Conservation (phyloP, 768 basidiomycete species). For the Tricholoma hemisulphureum region DNA sequence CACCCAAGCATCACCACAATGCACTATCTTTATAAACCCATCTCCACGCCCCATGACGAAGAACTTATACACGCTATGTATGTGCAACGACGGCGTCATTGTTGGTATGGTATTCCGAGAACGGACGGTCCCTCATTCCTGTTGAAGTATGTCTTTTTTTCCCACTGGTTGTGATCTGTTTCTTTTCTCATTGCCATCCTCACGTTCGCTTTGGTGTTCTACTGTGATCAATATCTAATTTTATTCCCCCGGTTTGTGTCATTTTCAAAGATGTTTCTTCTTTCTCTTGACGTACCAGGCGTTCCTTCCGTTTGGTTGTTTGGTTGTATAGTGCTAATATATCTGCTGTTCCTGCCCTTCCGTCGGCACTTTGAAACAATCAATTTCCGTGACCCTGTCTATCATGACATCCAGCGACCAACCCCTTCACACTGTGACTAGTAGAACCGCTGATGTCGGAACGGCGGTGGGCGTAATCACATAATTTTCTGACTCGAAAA, state of each 20-base stretch:
- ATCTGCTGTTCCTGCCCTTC: too few relatives aligned
- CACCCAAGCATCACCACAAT: slow-evolving; percentile 17
- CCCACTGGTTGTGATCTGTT: neutral
- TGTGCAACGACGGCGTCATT: slow-evolving; percentile 8
- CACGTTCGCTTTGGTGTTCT: neutral
- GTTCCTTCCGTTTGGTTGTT: neutral
- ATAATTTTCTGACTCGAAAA: too few relatives aligned
- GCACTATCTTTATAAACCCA: slow-evolving; percentile 16
- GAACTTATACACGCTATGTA: slow-evolving; percentile 21
- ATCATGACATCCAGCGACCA: too few relatives aligned
- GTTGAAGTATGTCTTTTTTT: slow-evolving; percentile 9
- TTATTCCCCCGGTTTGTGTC: neutral
- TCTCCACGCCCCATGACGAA: slow-evolving; percentile 16
- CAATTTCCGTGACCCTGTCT: too few relatives aligned
- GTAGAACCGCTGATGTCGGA: too few relatives aligned
- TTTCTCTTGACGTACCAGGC: neutral
- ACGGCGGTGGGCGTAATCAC: too few relatives aligned
- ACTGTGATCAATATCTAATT: neutral
- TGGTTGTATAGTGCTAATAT: neutral
- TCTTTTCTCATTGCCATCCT: neutral
- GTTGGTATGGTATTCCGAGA: slow-evolving; percentile 18
- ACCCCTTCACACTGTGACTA: too few relatives aligned
- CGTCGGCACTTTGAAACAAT: neutral
- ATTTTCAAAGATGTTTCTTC: neutral
- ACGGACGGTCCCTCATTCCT: slow-evolving; percentile 26